Evolutionary conservation across 148 eudicot genomes (phyloP).

Genomic region (Rheum nobile): DNA sequence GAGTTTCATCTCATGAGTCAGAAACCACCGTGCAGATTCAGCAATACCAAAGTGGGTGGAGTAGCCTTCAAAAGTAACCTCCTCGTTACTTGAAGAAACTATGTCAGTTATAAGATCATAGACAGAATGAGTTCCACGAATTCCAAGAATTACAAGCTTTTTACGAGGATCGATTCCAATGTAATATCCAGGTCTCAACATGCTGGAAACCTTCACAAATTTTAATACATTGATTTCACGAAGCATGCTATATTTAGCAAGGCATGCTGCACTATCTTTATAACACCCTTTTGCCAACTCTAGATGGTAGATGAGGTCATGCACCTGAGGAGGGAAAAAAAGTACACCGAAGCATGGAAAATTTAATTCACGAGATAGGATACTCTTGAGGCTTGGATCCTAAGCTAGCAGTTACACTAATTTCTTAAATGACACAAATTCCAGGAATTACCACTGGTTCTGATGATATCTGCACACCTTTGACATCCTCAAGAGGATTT

Average conservation of each 20-base stretch:
- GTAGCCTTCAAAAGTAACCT: conserved; percentile 67
- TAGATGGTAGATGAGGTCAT: conserved; percentile 76
- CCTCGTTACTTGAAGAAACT: conserved; percentile 71
- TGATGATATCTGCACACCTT: conserved; percentile 61
- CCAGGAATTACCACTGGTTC: conserved; percentile 45
- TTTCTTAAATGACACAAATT: conserved; percentile 6
- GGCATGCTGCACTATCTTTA: conserved; percentile 48
- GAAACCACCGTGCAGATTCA: conserved; percentile 97
- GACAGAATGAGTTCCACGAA: conserved; percentile 89
- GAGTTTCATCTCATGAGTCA: conserved; percentile 65
- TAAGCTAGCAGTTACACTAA: not conserved
- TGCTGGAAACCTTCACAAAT: conserved; percentile 63
- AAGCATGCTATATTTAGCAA: conserved; percentile 87
- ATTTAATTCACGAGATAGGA: not conserved
- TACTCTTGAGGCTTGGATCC: not conserved
- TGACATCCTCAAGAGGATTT: conserved; percentile 52
- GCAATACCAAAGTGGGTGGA: conserved; percentile 90
- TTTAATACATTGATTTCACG: conserved; percentile 69
- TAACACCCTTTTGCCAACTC: conserved; percentile 88
- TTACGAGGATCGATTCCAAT: conserved; percentile 70
- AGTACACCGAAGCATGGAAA: not conserved
- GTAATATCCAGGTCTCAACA: conserved; percentile 92
- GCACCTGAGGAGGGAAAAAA: conserved; percentile 28
- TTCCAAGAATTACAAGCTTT: conserved; percentile 85
- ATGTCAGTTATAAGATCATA: conserved; percentile 85